Base-by-base conservation (phyloP, 257 asterid genomes). In the Solanum chmielewskii region DNA sequence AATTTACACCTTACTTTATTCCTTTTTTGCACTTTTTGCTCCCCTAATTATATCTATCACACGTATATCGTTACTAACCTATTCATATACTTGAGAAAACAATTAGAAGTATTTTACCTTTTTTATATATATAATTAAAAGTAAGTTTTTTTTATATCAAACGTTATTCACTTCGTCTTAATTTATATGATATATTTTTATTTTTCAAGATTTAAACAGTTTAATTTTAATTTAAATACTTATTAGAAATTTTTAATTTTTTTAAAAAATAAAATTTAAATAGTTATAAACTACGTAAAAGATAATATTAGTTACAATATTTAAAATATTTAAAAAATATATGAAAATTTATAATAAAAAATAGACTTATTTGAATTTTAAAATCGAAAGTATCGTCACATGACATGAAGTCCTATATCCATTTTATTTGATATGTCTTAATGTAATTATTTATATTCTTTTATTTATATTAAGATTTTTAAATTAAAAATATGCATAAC, bases 21-120 rank as follows among this genome's bases (percentile, higher is more conserved):
- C 83, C 68, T 15, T 71, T 75, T 75, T 70, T 76, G 39, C 89
- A 75, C 73, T 90, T 91, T 90, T 76, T 78, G 87, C 89, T 82
- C 87, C 35, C 42, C 60, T 85, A 18, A 80, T 45, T 87, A 18
- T 62, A 39, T 71, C 45, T 37, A 69, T 49, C 45, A 81, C 85
- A 81, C 44, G 23, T 29, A 80, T 80, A 80, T 80, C 20, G 27
- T 27, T 27, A 18, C 42, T 45, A 45, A 47, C 9, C 13, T 47
- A 80, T 27, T 27, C n/a, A 9, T 45, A 66, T 62, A 49, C 60
- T 39, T 70, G 25, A 31, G 15, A 42, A 70, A 41, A 39, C 15
- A 16, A 64, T 44, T 14, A 35, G 39, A 0, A 4, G 39, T 35
- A 41, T 33, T 64, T 84, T 14, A 29, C 56, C 0, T 86, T 76